Conservation (phyloP, 2,329 filamentous ascomycete genomes). For the Penicillium italicum region DNA sequence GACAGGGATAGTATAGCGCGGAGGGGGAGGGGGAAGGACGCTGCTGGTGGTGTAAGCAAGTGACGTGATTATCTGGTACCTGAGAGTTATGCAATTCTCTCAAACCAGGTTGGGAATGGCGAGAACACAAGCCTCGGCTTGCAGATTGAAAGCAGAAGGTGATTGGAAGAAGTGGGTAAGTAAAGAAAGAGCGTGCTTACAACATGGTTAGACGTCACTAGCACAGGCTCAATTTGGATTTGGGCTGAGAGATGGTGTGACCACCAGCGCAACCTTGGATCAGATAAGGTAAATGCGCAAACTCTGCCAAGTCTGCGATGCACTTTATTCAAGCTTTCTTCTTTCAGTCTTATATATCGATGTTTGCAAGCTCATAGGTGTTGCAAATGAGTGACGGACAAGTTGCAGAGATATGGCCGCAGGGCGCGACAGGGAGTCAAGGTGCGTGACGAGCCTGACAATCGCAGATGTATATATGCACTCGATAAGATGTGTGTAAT, state of each 20-base stretch:
- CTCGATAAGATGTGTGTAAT: neutral
- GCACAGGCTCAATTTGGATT: conserved; percentile 12
- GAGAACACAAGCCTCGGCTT: neutral
- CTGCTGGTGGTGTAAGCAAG: conserved; percentile 44
- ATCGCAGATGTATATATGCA: neutral
- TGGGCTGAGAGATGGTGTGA: conserved; percentile 10
- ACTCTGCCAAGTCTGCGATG: neutral
- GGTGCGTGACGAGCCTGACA: neutral
- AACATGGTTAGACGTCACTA: conserved; percentile 20
- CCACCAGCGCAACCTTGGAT: conserved; percentile 4
- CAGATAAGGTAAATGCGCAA: neutral
- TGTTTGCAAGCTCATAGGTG: neutral
- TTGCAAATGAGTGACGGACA: neutral
- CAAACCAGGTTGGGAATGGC: neutral
- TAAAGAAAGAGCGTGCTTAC: conserved; percentile 17
- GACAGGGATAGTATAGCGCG: conserved; percentile 72
- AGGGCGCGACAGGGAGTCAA: neutral
- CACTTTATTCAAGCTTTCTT: neutral
- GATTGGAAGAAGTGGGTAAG: neutral
- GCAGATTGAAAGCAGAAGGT: no score
- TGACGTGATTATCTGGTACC: neutral
- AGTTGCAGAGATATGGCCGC: neutral
- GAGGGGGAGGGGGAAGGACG: conserved; percentile 78
- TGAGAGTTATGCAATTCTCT: neutral
- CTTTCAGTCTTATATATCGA: neutral